Evolutionary conservation across 345 rosid genomes (phyloP).

Genomic region (Gossypium mustelinum): DNA sequence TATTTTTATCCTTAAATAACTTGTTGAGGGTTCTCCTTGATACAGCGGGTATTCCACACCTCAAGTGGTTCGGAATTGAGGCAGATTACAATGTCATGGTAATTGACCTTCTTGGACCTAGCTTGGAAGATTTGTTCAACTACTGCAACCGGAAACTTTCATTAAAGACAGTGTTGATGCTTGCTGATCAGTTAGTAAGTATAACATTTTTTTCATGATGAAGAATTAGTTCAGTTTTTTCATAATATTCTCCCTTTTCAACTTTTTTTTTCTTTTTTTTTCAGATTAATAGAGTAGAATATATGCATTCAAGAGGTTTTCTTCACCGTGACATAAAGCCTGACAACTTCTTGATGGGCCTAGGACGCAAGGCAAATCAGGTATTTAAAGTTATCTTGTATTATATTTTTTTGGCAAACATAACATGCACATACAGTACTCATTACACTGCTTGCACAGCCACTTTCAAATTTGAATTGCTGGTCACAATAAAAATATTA

Average conservation of each 20-base stretch:
- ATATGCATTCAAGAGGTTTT: slow-evolving; percentile 71
- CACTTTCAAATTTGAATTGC: not conserved
- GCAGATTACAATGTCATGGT: slow-evolving; percentile 81
- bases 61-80: slow-evolving; percentile 85
- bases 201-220: not conserved
- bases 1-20: not conserved
- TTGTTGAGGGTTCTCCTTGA: slow-evolving; percentile 13
- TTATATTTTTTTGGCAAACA: not conserved
- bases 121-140: slow-evolving; percentile 84
- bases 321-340: slow-evolving; percentile 92
- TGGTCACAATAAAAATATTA: not conserved
- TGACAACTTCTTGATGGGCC: slow-evolving; percentile 82
- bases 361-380: slow-evolving; percentile 86
- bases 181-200: slow-evolving; percentile 78
- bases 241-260: not conserved
- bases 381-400: slow-evolving; percentile 23
- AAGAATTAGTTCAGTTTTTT: not conserved
- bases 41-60: slow-evolving; percentile 82
- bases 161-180: slow-evolving; percentile 73
- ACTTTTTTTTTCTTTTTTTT: not conserved
- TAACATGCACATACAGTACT: not conserved
- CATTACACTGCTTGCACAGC: slow-evolving; percentile 5
- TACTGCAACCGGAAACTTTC: slow-evolving; percentile 71
- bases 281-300: slow-evolving; percentile 79
- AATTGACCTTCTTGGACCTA: slow-evolving; percentile 86